Evolutionary conservation across 768 basidiomycete genomes (phyloP).

Genomic region (Rhizopogon sp.): DNA sequence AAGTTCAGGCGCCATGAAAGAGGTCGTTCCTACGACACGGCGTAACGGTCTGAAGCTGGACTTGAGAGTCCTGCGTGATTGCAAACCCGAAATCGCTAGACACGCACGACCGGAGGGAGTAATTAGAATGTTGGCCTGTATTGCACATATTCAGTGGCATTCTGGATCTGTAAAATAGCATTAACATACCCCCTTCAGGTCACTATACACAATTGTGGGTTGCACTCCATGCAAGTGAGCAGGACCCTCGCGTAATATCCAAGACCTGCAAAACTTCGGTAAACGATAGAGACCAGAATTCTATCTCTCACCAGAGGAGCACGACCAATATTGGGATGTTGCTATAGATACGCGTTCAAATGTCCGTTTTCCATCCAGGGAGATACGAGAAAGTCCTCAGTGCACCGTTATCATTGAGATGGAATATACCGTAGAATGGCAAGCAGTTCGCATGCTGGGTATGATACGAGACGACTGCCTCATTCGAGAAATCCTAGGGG

Average conservation of each 20-base stretch:
- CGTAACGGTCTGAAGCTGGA: conserved; percentile 12
- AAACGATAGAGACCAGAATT: not conserved
- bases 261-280: conserved; percentile 23
- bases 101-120: conserved; percentile 20
- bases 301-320: conserved; percentile 26
- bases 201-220: conserved; percentile 39
- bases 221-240: conserved; percentile 23
- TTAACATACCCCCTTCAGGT: conserved; percentile 33
- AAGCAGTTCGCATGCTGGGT: conserved; percentile 23
- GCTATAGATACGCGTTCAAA: conserved; percentile 23
- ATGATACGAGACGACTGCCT: conserved; percentile 28
- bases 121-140: conserved; percentile 23
- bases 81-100: conserved; percentile 28
- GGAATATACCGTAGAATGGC: conserved; percentile 24
- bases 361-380: conserved; percentile 23
- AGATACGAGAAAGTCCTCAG: conserved; percentile 16
- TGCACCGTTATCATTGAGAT: conserved; percentile 3
- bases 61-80: conserved; percentile 11
- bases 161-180: too few species aligned
- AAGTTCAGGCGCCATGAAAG: conserved; percentile 26
- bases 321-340: conserved; percentile 21
- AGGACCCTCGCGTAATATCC: conserved; percentile 33
- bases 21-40: too few species aligned
- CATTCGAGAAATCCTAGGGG: conserved; percentile 22
- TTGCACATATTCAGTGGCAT: too few species aligned